These are phyloP conservation scores for Exserohilum turcica DNA, from an alignment of 2,329 filamentous ascomycete species.

Conservation along the genomic window DNA sequence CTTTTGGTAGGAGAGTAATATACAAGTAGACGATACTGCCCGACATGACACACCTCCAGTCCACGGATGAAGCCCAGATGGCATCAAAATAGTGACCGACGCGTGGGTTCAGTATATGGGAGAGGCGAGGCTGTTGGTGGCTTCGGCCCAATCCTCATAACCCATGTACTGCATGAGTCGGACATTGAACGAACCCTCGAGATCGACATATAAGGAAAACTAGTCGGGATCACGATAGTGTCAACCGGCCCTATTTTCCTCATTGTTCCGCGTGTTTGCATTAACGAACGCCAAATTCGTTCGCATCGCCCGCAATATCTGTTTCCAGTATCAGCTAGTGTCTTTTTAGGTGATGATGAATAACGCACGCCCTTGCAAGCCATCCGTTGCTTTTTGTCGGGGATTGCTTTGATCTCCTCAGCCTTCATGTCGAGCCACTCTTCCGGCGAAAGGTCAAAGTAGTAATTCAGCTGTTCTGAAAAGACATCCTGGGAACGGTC, in stretches of 20 bases:
- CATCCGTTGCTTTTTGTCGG: not conserved
- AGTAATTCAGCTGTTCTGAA: constrained; percentile 15
- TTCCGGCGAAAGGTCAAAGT: constrained; percentile 8
- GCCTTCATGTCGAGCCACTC: constrained; percentile 16
- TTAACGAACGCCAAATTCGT: constrained; percentile 6
- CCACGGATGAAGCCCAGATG: not conserved
- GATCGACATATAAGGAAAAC: not conserved
- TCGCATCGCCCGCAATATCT: constrained; percentile 9
- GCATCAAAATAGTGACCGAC: not conserved
- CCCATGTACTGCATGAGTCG: not conserved
- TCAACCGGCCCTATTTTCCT: not conserved
- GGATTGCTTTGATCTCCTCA: constrained; percentile 5
- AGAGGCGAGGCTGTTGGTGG: not conserved
- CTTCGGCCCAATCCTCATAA: not conserved
- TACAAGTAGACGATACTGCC: too few species aligned
- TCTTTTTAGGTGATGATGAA: not conserved
- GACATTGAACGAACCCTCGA: not conserved
- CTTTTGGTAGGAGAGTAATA: too few species aligned
- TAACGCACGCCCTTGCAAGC: constrained; percentile 4
- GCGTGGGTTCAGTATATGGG: not conserved
- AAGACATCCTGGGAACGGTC: not conserved
- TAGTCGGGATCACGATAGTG: not conserved
- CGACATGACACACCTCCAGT: too few species aligned
- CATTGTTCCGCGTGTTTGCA: not conserved
- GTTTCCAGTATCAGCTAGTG: not conserved